phyloP scores from a whole-genome alignment of 257 asterid species.

The Salvia rosmarinus region DNA sequence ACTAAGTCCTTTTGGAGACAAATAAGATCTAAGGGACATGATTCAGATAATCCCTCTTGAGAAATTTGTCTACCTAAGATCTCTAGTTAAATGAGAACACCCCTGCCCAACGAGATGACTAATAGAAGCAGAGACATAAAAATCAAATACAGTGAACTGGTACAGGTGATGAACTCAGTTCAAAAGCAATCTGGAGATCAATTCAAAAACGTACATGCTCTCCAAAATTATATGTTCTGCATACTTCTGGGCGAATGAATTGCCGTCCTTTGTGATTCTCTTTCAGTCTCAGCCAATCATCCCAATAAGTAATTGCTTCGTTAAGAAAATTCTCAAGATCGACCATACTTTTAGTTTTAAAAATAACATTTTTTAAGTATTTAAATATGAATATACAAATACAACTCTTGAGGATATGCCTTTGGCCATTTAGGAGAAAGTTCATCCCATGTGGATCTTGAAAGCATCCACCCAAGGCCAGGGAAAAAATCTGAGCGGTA shows the following conservation, averaged over 20 bases:
- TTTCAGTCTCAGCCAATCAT: conserved; percentile 95
- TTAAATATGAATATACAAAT: conserved; percentile 20
- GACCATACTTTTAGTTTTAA: conserved; percentile 13
- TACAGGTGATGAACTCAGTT: conserved; percentile 19
- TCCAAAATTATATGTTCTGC: conserved; percentile 97
- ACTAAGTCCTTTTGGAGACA: too few species aligned
- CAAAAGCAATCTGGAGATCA: conserved; percentile 27
- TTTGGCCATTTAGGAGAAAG: conserved; percentile 99
- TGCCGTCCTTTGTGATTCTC: conserved; percentile 91
- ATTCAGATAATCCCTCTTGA: too few species aligned
- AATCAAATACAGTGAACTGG: not conserved
- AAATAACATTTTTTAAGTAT: conserved; percentile 9
- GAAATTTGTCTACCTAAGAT: too few species aligned
- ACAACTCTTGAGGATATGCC: conserved; percentile 82
- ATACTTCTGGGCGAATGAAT: conserved; percentile 97
- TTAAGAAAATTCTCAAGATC: conserved; percentile 66
- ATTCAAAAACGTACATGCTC: conserved; percentile 74
- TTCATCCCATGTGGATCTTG: conserved; percentile 92
- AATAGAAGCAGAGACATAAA: conserved; percentile 1
- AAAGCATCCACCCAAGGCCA: conserved; percentile 99
- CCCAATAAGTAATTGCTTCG: conserved; percentile 90
- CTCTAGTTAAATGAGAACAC: too few species aligned
- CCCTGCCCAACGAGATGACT: not conserved
- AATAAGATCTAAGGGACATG: too few species aligned
- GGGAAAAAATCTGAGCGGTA: conserved; percentile 99